Base-by-base conservation (phyloP, 1,139 yeast species). In the Yarrowia galli region DNA sequence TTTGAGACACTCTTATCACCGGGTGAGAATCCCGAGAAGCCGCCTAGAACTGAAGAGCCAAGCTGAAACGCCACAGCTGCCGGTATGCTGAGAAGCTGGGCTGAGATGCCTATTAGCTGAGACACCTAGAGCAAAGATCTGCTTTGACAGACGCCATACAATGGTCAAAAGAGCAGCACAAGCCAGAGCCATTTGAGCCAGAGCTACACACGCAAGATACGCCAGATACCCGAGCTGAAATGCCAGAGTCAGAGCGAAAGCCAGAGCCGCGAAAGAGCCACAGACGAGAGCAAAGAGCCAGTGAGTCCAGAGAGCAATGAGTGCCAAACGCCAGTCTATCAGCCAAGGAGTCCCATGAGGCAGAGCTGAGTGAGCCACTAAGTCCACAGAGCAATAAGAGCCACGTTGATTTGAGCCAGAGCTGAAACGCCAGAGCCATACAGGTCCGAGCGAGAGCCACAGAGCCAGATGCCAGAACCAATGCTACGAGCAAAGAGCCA, bases 11-110 rank as follows among this genome's bases (percentile, higher is more conserved):
- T 20, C 25, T n/a, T n/a, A n/a, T n/a, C n/a, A n/a, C n/a, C n/a
- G n/a, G n/a, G n/a, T n/a, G n/a, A n/a, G n/a, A n/a, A n/a, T n/a
- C n/a, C n/a, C n/a, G n/a, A 13, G 16, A 20, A 25, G 56, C 56
- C 56, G 56, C 56, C 56, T 51, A 51, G 56, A 51, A 35, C 56
- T 51, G 42, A 51, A 51, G 56, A 51, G 42, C 56, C 56, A 51
- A 32, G 56, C 56, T 51, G 42, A 35, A 51, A 51, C 15, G 56
- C 56, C 18, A 51, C 42, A 51, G 56, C 56, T 51, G 42, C 56
- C 42, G 22, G 56, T 20, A 45, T 12, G 53, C 51, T 15, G 51
- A 46, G 51, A 5, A 46, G 51, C 51, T n/a, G 28, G n/a, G 51
- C 32, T 45, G 51, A 46, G 20, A 25, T 9, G 35, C 53, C 28